Conservation (phyloP, 139 green algal species). For the Mesotaenium endlicherianum region DNA sequence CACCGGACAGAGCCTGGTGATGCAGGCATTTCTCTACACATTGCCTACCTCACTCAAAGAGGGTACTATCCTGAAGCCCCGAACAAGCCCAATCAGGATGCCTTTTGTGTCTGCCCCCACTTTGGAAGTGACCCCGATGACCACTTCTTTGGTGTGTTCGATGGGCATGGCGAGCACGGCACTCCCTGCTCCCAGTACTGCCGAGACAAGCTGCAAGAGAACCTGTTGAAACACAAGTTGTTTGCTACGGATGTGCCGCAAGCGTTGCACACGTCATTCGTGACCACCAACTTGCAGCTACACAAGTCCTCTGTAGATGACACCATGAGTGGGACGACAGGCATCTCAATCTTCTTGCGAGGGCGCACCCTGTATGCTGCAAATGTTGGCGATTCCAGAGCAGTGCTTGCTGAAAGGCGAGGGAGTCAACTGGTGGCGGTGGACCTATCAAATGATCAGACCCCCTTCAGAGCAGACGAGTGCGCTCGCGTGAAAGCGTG, state of each 20-base stretch:
- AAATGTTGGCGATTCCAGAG: conserved; percentile 91
- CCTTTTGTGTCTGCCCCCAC: conserved; percentile 61
- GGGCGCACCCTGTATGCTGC: conserved; percentile 69
- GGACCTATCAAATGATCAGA: conserved; percentile 54
- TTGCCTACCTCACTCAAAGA: conserved; percentile 77
- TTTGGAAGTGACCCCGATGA: conserved; percentile 72
- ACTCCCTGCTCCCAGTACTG: conserved; percentile 62
- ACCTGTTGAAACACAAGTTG: conserved; percentile 55
- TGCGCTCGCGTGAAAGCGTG: conserved; percentile 75
- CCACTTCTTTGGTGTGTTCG: conserved; percentile 77
- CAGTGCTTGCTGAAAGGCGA: conserved; percentile 70
- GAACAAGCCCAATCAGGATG: conserved; percentile 89
- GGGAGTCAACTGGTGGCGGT: conserved; percentile 35
- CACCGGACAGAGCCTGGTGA: too few species aligned
- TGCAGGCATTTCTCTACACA: conserved; percentile 65
- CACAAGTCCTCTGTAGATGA: conserved; percentile 67
- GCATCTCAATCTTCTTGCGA: conserved; percentile 70
- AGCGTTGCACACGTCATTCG: conserved; percentile 66
- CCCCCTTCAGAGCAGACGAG: conserved; percentile 76
- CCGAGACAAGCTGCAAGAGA: conserved; percentile 68
- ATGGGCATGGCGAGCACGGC: conserved; percentile 66
- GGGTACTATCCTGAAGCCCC: conserved; percentile 87
- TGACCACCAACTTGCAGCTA: conserved; percentile 76
- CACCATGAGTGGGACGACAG: conserved; percentile 81
- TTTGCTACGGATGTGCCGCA: conserved; percentile 29